Base-by-base conservation (phyloP, 2,329 filamentous ascomycete species). In the Epichloe brachyelytri region DNA sequence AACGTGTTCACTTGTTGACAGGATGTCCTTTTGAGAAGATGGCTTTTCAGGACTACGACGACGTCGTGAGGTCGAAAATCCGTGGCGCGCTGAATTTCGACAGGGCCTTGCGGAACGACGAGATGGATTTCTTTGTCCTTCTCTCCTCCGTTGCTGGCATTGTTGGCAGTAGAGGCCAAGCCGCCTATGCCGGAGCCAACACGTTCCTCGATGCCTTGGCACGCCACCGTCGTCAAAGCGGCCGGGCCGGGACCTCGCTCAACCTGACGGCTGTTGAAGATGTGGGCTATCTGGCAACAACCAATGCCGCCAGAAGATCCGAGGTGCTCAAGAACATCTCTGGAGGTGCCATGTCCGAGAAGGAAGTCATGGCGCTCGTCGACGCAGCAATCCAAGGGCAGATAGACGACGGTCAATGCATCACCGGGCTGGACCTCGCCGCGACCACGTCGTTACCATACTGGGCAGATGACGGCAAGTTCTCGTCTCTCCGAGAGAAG, bases 51-150 rank as follows among this genome's bases (percentile, higher is more conserved):
- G 69, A 78, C 30, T 80, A 73, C 56, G 64, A 63, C 8, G 61
- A 67, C 2, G 74, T 77, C 39, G 68, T 75, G 36, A 65, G 70
- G 41, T 72, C 73, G 54, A 81, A 80, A 59, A 71, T 77, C 0
- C 63, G 71, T 8, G 76, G 74, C 8, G 73, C 72, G 2, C 75
- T 73, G 70, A 79, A 80, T 59, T 68, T 79, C 47, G 75, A 79
- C 59, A 63, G 69, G 19, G 68, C 70, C 1, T 63, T 77, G 3
- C 54, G 61, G 17, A 58, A 62, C 37, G 56, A 62, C 0, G 60
- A 63, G 0, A 63, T 77, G 1, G 74, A 78, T 59, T 79, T 80
- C 63, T 79, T 79, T 60, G 63, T 76, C n/a, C 68, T 72, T 17
- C 69, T 77, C 20, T 79, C 77, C 0, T 75, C 75, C 3, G 69